phyloP scores from a whole-genome alignment of 345 rosid genomes.

The Gossypium longicalyx region DNA sequence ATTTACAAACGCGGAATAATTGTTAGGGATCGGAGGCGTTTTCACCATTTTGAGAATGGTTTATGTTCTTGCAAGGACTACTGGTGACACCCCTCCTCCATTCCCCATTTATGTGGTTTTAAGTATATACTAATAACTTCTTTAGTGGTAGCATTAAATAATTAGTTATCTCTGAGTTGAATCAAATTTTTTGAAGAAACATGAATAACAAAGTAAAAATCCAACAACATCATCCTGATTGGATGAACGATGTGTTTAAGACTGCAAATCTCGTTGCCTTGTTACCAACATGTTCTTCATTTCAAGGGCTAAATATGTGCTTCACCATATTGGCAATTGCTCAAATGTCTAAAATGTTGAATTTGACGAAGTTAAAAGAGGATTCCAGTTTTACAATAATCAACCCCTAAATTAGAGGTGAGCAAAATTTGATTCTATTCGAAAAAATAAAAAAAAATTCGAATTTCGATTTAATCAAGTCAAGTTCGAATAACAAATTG shows the following conservation, averaged over 20 bases:
- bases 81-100: constrained; percentile 5
- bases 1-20: constrained; percentile 44
- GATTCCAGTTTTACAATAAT: not conserved
- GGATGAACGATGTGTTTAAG: constrained; percentile 1
- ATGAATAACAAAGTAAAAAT: not conserved
- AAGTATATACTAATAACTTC: not conserved
- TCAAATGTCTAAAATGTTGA: not conserved
- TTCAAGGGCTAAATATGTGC: not conserved
- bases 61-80: constrained; percentile 19
- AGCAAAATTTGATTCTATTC: rapidly evolving
- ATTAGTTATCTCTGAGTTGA: not conserved
- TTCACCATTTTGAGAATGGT: constrained; percentile 69
- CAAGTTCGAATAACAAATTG: no score
- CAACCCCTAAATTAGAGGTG: not conserved
- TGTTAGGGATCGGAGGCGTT: constrained; percentile 60
- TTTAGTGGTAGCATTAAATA: not conserved
- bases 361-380: not conserved
- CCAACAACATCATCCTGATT: not conserved
- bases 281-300: not conserved
- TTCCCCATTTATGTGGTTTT: not conserved
- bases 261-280: not conserved
- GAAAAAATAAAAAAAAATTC: no score
- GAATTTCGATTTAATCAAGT: no score
- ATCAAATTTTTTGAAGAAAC: constrained; percentile 8
- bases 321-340: no score